Conservation (phyloP, 1,284 basidiomycete genomes). For the Mixia osmundae region DNA sequence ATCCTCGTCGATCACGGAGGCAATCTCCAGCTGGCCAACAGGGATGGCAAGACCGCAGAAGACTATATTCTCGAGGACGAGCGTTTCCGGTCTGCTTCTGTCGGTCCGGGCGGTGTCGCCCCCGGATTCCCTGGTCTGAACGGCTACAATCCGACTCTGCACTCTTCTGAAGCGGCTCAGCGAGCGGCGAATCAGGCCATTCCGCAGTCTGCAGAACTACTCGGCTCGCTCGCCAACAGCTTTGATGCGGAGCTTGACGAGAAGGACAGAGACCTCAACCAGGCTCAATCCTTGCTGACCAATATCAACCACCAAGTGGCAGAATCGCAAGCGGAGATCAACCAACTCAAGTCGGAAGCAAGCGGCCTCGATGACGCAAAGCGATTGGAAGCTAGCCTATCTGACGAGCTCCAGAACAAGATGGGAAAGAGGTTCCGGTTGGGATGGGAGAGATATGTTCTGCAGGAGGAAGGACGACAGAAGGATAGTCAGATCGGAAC, state of each 20-base stretch:
- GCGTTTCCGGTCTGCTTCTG: slow-evolving; percentile 40
- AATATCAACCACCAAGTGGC: slow-evolving; percentile 82
- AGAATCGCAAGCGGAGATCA: slow-evolving; percentile 55
- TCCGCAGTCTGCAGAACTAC: slow-evolving; percentile 59
- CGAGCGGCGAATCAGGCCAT: slow-evolving; percentile 62
- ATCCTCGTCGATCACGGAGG: slow-evolving; percentile 89
- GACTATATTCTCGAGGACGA: slow-evolving; percentile 99
- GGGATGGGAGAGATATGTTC: slow-evolving; percentile 84
- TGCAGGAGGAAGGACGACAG: slow-evolving; percentile 56
- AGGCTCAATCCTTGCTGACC: slow-evolving; percentile 63
- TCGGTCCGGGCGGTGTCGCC: slow-evolving; percentile 4
- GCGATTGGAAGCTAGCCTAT: slow-evolving; percentile 36
- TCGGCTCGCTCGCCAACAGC: slow-evolving; percentile 70
- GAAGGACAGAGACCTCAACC: slow-evolving; percentile 74
- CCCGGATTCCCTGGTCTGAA: too few species aligned
- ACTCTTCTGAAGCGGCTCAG: slow-evolving; percentile 69
- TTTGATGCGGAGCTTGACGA: slow-evolving; percentile 81
- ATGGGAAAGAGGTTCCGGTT: slow-evolving; percentile 54
- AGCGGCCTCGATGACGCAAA: slow-evolving; percentile 42
- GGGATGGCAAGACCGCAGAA: slow-evolving; percentile 90
- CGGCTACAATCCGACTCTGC: slow-evolving; percentile 33
- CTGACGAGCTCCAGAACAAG: slow-evolving; percentile 41
- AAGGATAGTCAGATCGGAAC: slow-evolving; percentile 21
- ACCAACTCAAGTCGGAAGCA: slow-evolving; percentile 41
- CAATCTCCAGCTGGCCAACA: slow-evolving; percentile 83